Evolutionary conservation across 176 grass and related monocot species (phyloP).

Genomic region (Lolium perenne): DNA sequence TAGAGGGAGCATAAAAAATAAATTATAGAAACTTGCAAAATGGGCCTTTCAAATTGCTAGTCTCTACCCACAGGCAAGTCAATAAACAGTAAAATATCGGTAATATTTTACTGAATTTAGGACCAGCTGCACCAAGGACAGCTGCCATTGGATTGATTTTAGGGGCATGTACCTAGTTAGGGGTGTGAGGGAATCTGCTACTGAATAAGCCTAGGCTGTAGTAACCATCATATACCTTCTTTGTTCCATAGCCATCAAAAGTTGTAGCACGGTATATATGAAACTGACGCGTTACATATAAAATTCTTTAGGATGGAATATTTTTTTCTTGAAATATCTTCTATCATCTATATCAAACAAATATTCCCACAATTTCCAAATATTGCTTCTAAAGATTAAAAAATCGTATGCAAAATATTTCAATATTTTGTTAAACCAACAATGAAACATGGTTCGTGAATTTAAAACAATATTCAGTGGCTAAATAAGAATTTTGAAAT

Average conservation of each 20-base stretch:
- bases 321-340: not conserved
- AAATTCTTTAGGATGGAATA: too few species aligned
- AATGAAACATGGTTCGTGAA: not conserved
- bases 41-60: not conserved
- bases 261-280: not conserved
- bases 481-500: not conserved
- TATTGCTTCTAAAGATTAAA: not conserved
- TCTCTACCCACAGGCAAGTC: not conserved
- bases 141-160: not conserved
- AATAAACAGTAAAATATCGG: not conserved
- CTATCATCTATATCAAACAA: not conserved
- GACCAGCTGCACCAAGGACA: not conserved
- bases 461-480: not conserved
- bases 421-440: not conserved
- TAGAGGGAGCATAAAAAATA: not conserved
- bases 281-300: too few species aligned
- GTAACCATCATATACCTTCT: not conserved
- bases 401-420: not conserved
- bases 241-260: not conserved
- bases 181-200: not conserved
- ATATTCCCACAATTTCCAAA: not conserved
- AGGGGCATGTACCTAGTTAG: not conserved
- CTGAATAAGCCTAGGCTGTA: not conserved
- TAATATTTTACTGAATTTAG: not conserved
- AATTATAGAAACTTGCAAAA: not conserved